These are phyloP conservation scores for Tolypocladium sp. DNA, from an alignment of 2,329 filamentous ascomycete genomes.

Conservation along the genomic window DNA sequence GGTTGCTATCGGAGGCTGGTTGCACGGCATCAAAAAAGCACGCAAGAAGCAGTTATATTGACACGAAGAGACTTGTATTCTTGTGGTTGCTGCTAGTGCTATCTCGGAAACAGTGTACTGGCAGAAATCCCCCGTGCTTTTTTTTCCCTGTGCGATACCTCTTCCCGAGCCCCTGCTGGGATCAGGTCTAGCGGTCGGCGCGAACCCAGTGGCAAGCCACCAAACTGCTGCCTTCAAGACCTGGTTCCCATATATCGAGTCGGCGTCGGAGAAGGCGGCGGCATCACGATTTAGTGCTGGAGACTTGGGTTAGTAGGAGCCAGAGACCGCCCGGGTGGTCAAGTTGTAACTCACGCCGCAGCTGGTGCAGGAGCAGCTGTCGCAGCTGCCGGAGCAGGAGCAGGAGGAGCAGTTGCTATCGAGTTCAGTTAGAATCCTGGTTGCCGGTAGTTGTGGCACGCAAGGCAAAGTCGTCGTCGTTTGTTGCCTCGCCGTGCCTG, in stretches of 20 bases:
- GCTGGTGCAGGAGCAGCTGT: slow-evolving; percentile 12
- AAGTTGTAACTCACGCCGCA: slow-evolving; percentile 9
- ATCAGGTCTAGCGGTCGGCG: background rate
- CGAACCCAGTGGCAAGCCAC: background rate
- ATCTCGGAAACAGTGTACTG: background rate
- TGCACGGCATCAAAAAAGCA: background rate
- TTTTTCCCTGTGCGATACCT: background rate
- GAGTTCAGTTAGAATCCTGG: background rate
- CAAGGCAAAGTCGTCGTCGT: background rate
- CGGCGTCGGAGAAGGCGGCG: background rate
- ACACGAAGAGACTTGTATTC: background rate
- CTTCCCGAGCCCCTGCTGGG: background rate
- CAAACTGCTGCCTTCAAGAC: background rate
- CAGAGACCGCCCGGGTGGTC: background rate
- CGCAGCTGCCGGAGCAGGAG: slow-evolving; percentile 12
- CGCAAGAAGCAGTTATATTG: background rate
- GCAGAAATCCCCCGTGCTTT: background rate
- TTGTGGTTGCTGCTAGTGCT: background rate
- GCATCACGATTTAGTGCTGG: slow-evolving; percentile 1
- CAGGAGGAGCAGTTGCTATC: slow-evolving; percentile 11
- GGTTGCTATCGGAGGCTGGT: background rate
- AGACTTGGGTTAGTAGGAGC: background rate
- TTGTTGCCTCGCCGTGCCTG: background rate
- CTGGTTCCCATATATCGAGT: background rate
- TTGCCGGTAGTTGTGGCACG: background rate